Evolutionary conservation across 75 land plant species (phyloP).

Genomic region (Sequoia sempervirens): DNA sequence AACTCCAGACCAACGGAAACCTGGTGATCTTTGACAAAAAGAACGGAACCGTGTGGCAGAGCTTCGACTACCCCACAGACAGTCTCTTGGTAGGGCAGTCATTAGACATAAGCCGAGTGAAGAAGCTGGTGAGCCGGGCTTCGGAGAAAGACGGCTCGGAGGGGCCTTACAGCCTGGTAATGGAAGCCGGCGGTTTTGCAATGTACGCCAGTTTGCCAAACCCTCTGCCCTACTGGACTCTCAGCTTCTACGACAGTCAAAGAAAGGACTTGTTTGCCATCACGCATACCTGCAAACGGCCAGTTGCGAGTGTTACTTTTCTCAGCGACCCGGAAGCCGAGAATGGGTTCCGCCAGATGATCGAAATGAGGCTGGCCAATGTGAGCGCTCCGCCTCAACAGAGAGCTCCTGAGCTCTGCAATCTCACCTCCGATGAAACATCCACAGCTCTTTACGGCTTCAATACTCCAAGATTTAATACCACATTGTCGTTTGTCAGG

Average conservation of each 20-base stretch:
- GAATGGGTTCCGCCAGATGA: constrained; percentile 7
- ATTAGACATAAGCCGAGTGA: constrained; percentile 9
- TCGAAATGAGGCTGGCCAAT: constrained; percentile 3
- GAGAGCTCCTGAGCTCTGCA: not conserved
- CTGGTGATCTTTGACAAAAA: constrained; percentile 30
- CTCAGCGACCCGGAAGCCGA: constrained; percentile 3
- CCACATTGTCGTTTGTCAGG: constrained; percentile 27
- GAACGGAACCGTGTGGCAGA: constrained; percentile 47
- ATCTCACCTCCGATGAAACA: not conserved
- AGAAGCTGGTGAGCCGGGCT: constrained; percentile 21
- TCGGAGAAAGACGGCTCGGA: constrained; percentile 16
- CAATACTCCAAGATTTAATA: constrained; percentile 17
- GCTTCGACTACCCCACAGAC: constrained; percentile 58
- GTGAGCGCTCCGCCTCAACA: not conserved
- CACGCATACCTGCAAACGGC: not conserved
- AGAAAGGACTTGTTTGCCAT: not conserved
- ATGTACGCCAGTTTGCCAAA: constrained; percentile 16
- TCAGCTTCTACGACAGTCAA: constrained; percentile 6
- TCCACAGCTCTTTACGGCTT: not conserved
- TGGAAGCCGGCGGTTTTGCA: constrained; percentile 25
- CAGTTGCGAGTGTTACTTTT: constrained; percentile 6
- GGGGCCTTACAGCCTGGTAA: constrained; percentile 26
- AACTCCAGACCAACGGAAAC: constrained; percentile 32
- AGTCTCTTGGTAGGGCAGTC: constrained; percentile 47
- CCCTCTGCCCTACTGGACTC: constrained; percentile 9